Evolutionary conservation across 177 flowering plant genomes (phyloP), one percentile per base, ranked within the genome.

Genomic region (Telopea speciosissima): DNA sequence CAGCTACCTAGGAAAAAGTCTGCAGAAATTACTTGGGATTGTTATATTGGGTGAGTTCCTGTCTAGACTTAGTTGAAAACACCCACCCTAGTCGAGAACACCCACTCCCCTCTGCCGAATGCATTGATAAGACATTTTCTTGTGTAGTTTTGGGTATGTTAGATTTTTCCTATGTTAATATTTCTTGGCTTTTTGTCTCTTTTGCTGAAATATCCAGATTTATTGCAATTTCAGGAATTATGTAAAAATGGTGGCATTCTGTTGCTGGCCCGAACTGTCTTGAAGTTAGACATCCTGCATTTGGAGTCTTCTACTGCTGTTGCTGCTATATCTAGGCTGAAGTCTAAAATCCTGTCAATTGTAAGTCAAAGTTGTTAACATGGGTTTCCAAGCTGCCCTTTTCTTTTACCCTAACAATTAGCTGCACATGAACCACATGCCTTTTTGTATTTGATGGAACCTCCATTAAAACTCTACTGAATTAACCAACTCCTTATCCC

Each of bases 191-290:
- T 24, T 70, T 45, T 58, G 33, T 66, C 24, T 67, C 44, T 62
- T 31, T 56, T 67, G 61, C 74, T 74, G 67, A 65, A 54, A 52
- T 68, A 36, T 74, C n/a, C 17, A 56, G n/a, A 45, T 19, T 70
- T 61, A 40, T 68, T 49, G 12, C 14, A 65, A 52, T 74, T 70
- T 52, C 87, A 96, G 99, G 97, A 88, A 77, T 80, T 96, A 36
- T 90, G 97, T 76, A 78, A 86, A 73, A 87, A 89, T 66, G 97
- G 95, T 11, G 89, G 93, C 67, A 80, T 93, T 81, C 93, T 96
- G 69, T 78, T 78, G 66, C 87, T 96, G 63, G 97, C 84, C 74
- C 83, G 72, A 67, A 82, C 90, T 69, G 82, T 88, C 67, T 75
- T 96, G 84, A 85, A 84, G 75, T 78, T 96, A 71, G 76, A 82